These are phyloP conservation scores for Talaromyces sp. DNA, from an alignment of 2,329 filamentous ascomycete genomes.

Conservation along the genomic window DNA sequence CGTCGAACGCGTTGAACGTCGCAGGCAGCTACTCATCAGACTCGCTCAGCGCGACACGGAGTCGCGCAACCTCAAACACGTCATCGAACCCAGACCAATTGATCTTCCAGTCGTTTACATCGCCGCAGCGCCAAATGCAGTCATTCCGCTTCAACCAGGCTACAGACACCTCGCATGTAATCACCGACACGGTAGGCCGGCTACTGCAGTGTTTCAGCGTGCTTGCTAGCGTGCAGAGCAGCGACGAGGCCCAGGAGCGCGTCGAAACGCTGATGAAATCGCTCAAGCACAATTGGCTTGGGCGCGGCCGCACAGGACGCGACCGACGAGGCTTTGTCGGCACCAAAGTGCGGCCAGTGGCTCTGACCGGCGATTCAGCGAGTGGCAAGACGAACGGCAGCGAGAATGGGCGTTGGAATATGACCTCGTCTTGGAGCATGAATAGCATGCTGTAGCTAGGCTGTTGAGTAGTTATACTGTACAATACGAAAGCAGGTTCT, in stretches of 20 bases:
- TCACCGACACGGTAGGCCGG: constrained; percentile 89
- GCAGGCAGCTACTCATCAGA: constrained; percentile 52
- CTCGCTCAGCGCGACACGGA: constrained; percentile 55
- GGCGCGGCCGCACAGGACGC: constrained; percentile 79
- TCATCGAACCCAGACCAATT: constrained; percentile 48
- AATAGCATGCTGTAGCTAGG: constrained; percentile 1
- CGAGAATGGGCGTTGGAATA: background rate
- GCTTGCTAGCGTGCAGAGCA: constrained; percentile 68
- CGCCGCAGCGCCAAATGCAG: constrained; percentile 32
- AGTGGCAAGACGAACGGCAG: constrained; percentile 15
- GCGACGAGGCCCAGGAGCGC: constrained; percentile 69
- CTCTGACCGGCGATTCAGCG: constrained; percentile 19
- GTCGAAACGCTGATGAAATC: constrained; percentile 81
- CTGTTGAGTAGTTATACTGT: background rate
- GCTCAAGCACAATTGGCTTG: constrained; percentile 95
- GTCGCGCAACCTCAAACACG: constrained; percentile 82
- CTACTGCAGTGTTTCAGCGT: constrained; percentile 97
- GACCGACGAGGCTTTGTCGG: constrained; percentile 89
- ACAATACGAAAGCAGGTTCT: constrained; percentile 1
- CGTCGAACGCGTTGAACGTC: constrained; percentile 72
- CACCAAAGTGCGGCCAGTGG: constrained; percentile 42
- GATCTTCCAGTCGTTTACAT: constrained; percentile 39
- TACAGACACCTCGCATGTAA: constrained; percentile 57
- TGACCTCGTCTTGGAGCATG: constrained; percentile 3
- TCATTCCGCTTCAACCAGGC: constrained; percentile 27